phyloP scores from a whole-genome alignment of 2,329 filamentous ascomycete genomes.

The Coniella vitis region DNA sequence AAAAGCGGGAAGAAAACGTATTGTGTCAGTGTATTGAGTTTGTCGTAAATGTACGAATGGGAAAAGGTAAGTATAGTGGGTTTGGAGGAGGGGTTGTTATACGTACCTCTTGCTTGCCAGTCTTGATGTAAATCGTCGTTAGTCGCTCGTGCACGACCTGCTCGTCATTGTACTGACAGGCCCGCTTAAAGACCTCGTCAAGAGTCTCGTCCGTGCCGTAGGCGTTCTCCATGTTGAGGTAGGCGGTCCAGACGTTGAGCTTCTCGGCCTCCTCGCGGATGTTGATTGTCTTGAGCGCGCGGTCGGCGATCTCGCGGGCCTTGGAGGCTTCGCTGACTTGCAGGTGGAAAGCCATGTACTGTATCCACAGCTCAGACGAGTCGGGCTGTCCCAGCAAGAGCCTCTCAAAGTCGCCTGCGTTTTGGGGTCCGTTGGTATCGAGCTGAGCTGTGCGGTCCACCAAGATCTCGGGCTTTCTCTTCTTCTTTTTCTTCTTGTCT shows the following conservation, averaged over 20 bases:
- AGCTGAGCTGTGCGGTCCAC: conserved; percentile 89
- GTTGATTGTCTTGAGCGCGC: conserved; percentile 85
- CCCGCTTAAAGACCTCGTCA: conserved; percentile 82
- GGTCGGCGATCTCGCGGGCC: conserved; percentile 82
- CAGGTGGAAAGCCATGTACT: conserved; percentile 98
- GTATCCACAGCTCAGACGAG: conserved; percentile 88
- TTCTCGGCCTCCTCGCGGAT: conserved; percentile 89
- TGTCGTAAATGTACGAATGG: no score
- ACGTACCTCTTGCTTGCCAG: conserved; percentile 73
- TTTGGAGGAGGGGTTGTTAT: no score
- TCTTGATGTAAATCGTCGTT: conserved; percentile 91
- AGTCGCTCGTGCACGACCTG: conserved; percentile 85
- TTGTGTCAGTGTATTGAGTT: conserved; percentile 2
- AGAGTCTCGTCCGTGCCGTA: conserved; percentile 79
- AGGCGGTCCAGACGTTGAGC: conserved; percentile 89
- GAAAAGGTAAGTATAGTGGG: no score
- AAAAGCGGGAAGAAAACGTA: no score
- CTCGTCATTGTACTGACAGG: conserved; percentile 88
- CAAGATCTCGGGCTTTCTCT: conserved; percentile 68
- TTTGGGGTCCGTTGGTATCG: conserved; percentile 81
- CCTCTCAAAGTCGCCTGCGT: conserved; percentile 86
- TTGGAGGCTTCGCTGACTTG: conserved; percentile 83
- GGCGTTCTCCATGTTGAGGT: conserved; percentile 88
- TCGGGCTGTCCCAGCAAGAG: conserved; percentile 87
- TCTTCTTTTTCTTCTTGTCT: conserved; percentile 63